phyloP scores from a whole-genome alignment of 192 early-diverging fungal genomes.

The Haplosporangium gracile region DNA sequence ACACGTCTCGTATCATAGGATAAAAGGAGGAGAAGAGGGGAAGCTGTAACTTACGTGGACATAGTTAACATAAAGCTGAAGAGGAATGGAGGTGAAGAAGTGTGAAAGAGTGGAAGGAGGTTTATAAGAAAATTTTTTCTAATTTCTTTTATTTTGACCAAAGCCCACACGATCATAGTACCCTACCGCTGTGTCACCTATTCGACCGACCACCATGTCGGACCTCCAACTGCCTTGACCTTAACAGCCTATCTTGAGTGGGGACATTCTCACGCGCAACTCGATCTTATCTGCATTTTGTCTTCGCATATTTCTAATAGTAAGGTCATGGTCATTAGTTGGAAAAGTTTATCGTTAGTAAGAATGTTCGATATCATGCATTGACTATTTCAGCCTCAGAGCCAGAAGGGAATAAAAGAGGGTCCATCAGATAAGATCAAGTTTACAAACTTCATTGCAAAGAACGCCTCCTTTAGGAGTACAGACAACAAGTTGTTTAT shows the following conservation, averaged over 20 bases:
- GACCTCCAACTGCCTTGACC: neutral
- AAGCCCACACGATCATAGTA: neutral
- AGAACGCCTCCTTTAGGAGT: constrained; percentile 15
- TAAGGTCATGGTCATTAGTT: no score
- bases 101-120: neutral
- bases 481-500: neutral
- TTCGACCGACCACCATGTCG: neutral
- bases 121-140: neutral
- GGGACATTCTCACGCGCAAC: no score
- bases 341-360: neutral
- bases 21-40: neutral
- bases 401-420: neutral
- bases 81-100: neutral
- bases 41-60: constrained; percentile 22
- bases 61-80: neutral
- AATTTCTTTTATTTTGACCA: constrained; percentile 4
- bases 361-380: neutral
- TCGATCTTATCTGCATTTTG: no score
- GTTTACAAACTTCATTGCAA: constrained; percentile 50
- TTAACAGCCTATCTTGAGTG: no score
- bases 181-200: constrained; percentile 6
- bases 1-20: constrained; percentile 8
- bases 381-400: neutral
- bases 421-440: constrained; percentile 61
- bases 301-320: no score